Evolutionary conservation across 257 asterid species (phyloP), one percentile per base, ranked within the genome.

Genomic region (Capsicum chinense): DNA sequence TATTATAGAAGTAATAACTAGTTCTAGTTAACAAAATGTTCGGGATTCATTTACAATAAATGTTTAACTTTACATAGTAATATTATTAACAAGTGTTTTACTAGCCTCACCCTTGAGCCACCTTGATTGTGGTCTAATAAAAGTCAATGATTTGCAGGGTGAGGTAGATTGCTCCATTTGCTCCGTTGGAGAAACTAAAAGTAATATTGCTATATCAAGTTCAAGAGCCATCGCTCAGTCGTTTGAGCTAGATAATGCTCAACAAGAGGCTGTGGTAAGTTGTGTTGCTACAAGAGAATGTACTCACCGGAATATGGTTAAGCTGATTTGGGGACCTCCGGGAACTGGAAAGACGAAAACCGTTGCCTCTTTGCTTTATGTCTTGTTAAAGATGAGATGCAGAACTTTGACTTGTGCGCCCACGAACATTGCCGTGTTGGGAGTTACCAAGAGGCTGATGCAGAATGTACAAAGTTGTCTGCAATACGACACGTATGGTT

Each of bases 301-400:
- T 54, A 10, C 0, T 37, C 92, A 91, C 1, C 35, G 1, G 56
- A 90, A 70, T 3, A 86, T 35, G 13, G 89, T 88, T 13, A 89
- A 87, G 90, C 85, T 91, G 80, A 85, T 89, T 47, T 90, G 93
- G 93, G 93, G 93, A 57, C 93, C 94, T 0, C 93, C 93, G 0
- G 93, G 93, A 26, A 92, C 93, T 1, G 93, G 93, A 26, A 90
- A 92, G 54, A 92, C 93, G 0, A 92, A 87, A 44, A 92, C 95
- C 7, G 81, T 88, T 12, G 85, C 91, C 13, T 80, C 90, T 1
- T 62, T 92, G 21, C 63, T 87, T 6, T 85, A 60, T 17, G 37
- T 80, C 19, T 84, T 92, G 79, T 83, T 89, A 10, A 57, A 79
- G 63, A 63, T 85, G 81, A 88, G 80, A 47, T 79, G 89, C 78